A percentile compares a stretch with the other conserved stretches of the same genome.
Evolutionary conservation across 768 basidiomycete genomes (phyloP).

Genomic region (Leccinum disarticulatum): DNA sequence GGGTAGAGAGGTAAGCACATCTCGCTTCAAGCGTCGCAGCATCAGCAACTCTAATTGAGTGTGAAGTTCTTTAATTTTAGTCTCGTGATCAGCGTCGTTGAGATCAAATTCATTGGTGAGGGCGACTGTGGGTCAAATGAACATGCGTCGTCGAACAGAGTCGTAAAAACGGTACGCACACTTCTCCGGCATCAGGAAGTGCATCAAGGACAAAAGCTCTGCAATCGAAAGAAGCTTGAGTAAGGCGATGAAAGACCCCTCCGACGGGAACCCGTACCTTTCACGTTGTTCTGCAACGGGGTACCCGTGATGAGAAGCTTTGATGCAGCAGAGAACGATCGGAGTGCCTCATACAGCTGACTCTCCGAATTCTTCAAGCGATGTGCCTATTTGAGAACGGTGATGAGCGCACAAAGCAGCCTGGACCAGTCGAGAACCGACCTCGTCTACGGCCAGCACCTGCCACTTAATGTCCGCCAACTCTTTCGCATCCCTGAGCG

Average conservation of each 20-base stretch:
- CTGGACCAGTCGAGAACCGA: conserved; percentile 31
- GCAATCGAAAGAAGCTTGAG: conserved; percentile 13
- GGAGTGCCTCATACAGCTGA: conserved; percentile 92
- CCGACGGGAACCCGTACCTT: conserved; percentile 54
- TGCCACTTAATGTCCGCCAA: conserved; percentile 97
- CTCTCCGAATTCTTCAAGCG: conserved; percentile 97
- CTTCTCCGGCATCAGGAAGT: conserved; percentile 98
- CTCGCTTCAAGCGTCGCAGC: conserved; percentile 91
- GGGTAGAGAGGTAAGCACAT: conserved; percentile 93
- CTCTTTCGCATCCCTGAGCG: conserved; percentile 85
- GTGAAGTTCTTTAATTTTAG: conserved; percentile 95
- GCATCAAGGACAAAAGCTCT: conserved; percentile 97
- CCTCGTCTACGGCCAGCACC: conserved; percentile 93
- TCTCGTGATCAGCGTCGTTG: conserved; percentile 88
- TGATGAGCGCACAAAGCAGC: conserved; percentile 16
- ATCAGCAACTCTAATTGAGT: conserved; percentile 90
- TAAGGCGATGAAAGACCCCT: conserved; percentile 1
- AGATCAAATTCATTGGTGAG: conserved; percentile 96
- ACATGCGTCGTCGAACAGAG: neutral
- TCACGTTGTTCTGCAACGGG: conserved; percentile 98
- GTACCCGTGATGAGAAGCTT: conserved; percentile 98
- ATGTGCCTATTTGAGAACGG: conserved; percentile 64
- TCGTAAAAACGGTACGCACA: conserved; percentile 53
- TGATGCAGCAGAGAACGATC: conserved; percentile 84
- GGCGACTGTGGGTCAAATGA: conserved; percentile 56